phyloP scores from a whole-genome alignment of 2,329 filamentous ascomycete genomes.

The Stachybotrys echinatus region DNA sequence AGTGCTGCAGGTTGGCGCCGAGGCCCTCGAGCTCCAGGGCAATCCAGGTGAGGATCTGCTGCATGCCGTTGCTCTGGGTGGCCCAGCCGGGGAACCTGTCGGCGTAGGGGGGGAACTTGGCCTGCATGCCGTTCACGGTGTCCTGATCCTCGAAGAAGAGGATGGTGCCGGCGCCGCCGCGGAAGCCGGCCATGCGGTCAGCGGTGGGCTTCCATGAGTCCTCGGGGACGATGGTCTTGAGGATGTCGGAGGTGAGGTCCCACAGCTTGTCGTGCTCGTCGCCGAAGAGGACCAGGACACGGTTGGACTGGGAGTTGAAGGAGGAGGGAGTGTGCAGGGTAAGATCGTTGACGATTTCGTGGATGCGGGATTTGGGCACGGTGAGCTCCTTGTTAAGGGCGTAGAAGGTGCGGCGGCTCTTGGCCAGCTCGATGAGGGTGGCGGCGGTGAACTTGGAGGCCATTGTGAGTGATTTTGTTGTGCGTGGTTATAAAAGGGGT shows the following conservation, averaged over 20 bases:
- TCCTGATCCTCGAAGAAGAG: conserved; percentile 82
- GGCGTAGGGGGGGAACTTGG: conserved; percentile 66
- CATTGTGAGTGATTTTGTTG: conserved; percentile 30
- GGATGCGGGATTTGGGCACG: conserved; percentile 46
- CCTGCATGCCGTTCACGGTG: conserved; percentile 60
- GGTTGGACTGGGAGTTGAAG: conserved; percentile 82
- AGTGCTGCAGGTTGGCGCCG: conserved; percentile 88
- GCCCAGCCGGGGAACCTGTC: conserved; percentile 77
- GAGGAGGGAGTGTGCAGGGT: conserved; percentile 68
- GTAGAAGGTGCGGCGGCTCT: conserved; percentile 66
- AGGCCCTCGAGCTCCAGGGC: conserved; percentile 79
- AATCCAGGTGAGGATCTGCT: conserved; percentile 74
- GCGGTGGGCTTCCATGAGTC: conserved; percentile 54
- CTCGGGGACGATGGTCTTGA: conserved; percentile 53
- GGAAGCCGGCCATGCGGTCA: conserved; percentile 50
- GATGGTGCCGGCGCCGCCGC: conserved; percentile 70
- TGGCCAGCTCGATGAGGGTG: conserved; percentile 58
- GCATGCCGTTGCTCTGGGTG: conserved; percentile 72
- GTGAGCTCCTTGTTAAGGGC: conserved; percentile 58
- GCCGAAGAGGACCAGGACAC: conserved; percentile 72
- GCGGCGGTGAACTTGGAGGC: conserved; percentile 37
- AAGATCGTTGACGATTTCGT: conserved; percentile 59
- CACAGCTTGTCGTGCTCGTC: conserved; percentile 84
- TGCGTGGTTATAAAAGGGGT: conserved; percentile 4
- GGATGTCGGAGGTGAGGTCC: conserved; percentile 59